phyloP scores from a whole-genome alignment of 192 early-diverging fungal genomes.

The Gonapodya prolifera region DNA sequence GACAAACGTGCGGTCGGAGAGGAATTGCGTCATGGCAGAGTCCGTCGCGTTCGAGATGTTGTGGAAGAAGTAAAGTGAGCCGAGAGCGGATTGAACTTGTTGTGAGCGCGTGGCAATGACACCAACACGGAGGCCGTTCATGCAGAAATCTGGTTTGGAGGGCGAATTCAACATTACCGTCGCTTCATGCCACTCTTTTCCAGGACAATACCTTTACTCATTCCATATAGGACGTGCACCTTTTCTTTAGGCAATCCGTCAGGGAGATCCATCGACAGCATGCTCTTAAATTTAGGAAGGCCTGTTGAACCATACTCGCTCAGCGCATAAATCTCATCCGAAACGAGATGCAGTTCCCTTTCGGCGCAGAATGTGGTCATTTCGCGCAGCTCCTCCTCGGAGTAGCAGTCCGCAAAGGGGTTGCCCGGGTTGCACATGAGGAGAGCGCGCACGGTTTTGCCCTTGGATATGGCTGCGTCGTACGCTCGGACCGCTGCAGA shows the following conservation, averaged over 20 bases:
- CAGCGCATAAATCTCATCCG: not conserved
- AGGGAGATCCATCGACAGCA: too few relatives aligned
- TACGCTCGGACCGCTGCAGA: not conserved
- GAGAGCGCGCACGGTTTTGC: constrained; percentile 37
- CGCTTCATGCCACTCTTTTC: too few relatives aligned
- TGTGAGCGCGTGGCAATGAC: too few relatives aligned
- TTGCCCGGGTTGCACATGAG: constrained; percentile 65
- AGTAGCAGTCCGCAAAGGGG: constrained; percentile 41
- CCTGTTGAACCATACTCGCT: not conserved
- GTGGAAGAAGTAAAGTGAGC: too few relatives aligned
- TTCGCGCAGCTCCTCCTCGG: not conserved
- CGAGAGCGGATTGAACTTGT: too few relatives aligned
- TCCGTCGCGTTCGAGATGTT: too few relatives aligned
- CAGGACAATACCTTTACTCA: too few relatives aligned
- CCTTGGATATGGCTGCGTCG: constrained; percentile 6
- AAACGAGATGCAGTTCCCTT: not conserved
- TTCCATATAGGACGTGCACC: constrained; percentile 60
- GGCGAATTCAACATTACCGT: too few relatives aligned
- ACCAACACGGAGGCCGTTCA: too few relatives aligned
- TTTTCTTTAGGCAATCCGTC: constrained; percentile 45
- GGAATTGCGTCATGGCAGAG: constrained; percentile 33
- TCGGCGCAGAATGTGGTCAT: not conserved
- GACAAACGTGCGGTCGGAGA: constrained; percentile 39
- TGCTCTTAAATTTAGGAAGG: too few relatives aligned
- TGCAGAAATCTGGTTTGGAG: too few relatives aligned